These are phyloP conservation scores for Aspergillus thermomutatus DNA, from an alignment of 2,329 filamentous ascomycete genomes.

Conservation along the genomic window DNA sequence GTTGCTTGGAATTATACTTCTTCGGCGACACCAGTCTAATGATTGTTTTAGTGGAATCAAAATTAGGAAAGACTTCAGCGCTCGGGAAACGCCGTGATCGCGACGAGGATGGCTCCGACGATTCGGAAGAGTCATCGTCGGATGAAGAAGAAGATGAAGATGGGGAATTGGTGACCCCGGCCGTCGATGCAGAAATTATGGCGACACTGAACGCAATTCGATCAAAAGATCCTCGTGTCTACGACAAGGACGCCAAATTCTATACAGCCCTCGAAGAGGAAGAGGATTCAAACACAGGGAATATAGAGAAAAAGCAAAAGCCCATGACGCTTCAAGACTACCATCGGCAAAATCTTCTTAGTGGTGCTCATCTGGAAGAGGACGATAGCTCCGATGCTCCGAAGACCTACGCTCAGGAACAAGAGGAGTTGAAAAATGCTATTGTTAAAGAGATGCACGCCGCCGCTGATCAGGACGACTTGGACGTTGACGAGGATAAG, in stretches of 20 bases:
- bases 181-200: constrained; percentile 80
- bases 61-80: constrained; percentile 58
- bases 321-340: constrained; percentile 85
- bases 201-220: constrained; percentile 84
- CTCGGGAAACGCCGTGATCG: constrained; percentile 37
- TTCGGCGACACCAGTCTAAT: background rate
- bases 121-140: constrained; percentile 63
- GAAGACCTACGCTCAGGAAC: constrained; percentile 81
- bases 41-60: constrained; percentile 72
- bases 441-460: constrained; percentile 79
- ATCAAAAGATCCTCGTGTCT: constrained; percentile 86
- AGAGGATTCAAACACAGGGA: constrained; percentile 42
- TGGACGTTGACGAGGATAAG: constrained; percentile 49
- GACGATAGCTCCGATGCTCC: constrained; percentile 47
- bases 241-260: constrained; percentile 76
- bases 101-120: constrained; percentile 46
- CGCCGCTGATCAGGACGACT: constrained; percentile 47
- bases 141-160: constrained; percentile 88
- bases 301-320: constrained; percentile 66
- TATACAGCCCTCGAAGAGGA: constrained; percentile 55
- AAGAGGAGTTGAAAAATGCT: constrained; percentile 73
- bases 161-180: constrained; percentile 79
- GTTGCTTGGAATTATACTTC: background rate
- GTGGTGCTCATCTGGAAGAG: constrained; percentile 61
- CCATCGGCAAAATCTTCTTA: constrained; percentile 83